These are phyloP conservation scores for Ocimum tenuiflorum DNA, from an alignment of 257 asterid species.

Conservation along the genomic window DNA sequence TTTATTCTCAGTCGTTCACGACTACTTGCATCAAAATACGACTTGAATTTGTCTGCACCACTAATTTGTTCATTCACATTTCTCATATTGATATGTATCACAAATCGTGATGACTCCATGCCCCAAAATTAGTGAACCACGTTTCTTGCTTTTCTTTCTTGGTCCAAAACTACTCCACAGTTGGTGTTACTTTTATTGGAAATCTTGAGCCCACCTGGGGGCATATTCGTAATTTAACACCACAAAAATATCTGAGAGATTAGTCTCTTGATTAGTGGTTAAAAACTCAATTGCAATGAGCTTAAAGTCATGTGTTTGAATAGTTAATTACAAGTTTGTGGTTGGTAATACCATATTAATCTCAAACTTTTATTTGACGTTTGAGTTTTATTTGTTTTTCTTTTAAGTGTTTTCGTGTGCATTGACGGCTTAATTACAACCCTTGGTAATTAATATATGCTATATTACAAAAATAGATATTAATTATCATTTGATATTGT, in stretches of 20 bases:
- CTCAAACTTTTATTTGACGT: not conserved
- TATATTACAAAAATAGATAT: not conserved
- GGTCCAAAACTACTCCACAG: slow-evolving; percentile 10
- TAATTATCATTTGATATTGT: too few relatives aligned
- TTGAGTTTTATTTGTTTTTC: not conserved
- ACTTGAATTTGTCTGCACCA: slow-evolving; percentile 4
- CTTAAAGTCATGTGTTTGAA: not conserved
- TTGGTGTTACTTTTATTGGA: not conserved
- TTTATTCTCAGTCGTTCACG: too few relatives aligned
- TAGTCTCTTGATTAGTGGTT: not conserved
- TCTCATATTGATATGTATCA: not conserved
- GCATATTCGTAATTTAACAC: not conserved
- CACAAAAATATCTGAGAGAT: not conserved
- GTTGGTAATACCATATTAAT: not conserved
- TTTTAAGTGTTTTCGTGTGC: not conserved
- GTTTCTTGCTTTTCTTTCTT: slow-evolving; percentile 15
- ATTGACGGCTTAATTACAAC: slow-evolving; percentile 2
- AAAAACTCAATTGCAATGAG: not conserved
- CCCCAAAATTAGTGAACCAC: slow-evolving; percentile 29
- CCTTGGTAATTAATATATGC: not conserved
- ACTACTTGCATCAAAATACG: not conserved
- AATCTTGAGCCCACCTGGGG: not conserved
- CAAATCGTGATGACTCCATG: slow-evolving; percentile 4
- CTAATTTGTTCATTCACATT: slow-evolving; percentile 22
- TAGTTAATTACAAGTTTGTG: not conserved